phyloP scores from a whole-genome alignment of 305 asterid genomes.

The Fraxinus baroniana region DNA sequence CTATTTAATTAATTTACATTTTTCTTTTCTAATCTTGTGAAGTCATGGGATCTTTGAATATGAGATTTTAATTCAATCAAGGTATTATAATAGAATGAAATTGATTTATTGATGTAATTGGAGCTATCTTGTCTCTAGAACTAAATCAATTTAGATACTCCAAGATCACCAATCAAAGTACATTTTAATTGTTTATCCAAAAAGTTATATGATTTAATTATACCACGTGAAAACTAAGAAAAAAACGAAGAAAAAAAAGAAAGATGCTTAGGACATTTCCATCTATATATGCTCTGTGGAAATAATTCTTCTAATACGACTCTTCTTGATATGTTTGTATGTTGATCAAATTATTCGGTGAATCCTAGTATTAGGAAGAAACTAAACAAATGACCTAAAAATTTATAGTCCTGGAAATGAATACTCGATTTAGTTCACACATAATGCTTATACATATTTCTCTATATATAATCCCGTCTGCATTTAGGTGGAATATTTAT shows the following conservation, averaged over 20 bases:
- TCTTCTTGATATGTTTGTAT: not conserved
- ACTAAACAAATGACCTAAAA: not conserved
- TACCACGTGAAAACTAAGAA: not conserved
- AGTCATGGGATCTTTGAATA: not conserved
- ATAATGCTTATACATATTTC: not conserved
- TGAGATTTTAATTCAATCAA: not conserved
- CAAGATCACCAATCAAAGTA: not conserved
- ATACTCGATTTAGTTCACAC: not conserved
- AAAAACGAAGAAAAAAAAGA: too few species aligned
- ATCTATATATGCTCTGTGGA: not conserved
- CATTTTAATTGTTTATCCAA: not conserved
- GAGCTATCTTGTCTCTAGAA: not conserved
- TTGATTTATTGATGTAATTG: not conserved
- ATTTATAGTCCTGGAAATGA: not conserved
- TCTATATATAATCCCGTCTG: not conserved
- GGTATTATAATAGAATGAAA: not conserved
- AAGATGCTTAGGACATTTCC: not conserved
- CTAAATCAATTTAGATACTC: not conserved
- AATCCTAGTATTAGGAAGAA: not conserved
- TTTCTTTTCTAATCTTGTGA: not conserved
- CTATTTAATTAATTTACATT: not conserved
- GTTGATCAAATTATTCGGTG: not conserved
- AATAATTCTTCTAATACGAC: not conserved
- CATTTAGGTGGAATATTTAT: not conserved
- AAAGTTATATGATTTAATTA: not conserved